Percentiles rank a stretch among this genome's conserved stretches.
Evolutionary conservation across 2,329 filamentous ascomycete genomes (phyloP).

Genomic region (Pseudodiploospora longispora): DNA sequence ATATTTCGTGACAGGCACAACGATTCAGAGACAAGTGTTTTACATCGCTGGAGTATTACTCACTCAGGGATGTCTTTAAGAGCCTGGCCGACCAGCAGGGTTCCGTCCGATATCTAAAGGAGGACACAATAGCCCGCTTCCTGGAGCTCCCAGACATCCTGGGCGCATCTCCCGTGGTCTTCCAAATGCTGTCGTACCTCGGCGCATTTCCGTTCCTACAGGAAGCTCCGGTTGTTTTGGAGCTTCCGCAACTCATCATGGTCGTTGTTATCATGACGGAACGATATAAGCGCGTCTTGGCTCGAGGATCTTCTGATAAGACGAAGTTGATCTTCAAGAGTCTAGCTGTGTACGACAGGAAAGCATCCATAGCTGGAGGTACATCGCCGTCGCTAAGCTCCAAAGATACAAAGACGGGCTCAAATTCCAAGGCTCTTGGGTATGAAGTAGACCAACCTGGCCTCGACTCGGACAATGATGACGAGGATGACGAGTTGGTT

Average conservation of each 20-base stretch:
- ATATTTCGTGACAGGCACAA: slow-evolving; percentile 36
- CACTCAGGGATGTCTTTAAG: slow-evolving; percentile 64
- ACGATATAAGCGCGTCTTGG: slow-evolving; percentile 56
- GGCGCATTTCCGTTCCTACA: slow-evolving; percentile 67
- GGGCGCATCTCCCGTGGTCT: slow-evolving; percentile 58
- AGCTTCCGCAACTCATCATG: slow-evolving; percentile 62
- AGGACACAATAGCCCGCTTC: slow-evolving; percentile 60
- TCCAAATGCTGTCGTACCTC: slow-evolving; percentile 63
- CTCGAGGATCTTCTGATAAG: slow-evolving; percentile 48
- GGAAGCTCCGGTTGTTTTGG: slow-evolving; percentile 61
- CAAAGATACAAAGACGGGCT: neutral
- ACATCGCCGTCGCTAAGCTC: neutral
- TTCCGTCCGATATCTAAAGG: slow-evolving; percentile 57
- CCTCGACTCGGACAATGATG: slow-evolving; percentile 35
- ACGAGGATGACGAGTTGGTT: slow-evolving; percentile 55
- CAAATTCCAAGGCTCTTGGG: slow-evolving; percentile 22
- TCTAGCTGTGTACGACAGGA: slow-evolving; percentile 62
- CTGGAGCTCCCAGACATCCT: slow-evolving; percentile 66
- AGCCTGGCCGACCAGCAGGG: slow-evolving; percentile 58
- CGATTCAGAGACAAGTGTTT: slow-evolving; percentile 64
- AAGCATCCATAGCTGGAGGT: slow-evolving; percentile 28
- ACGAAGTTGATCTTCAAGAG: slow-evolving; percentile 62
- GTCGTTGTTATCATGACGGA: slow-evolving; percentile 66
- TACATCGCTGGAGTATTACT: slow-evolving; percentile 63
- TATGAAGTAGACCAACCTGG: slow-evolving; percentile 39